These are phyloP conservation scores for Isatis lusitanica DNA, from an alignment of 441 rosid species.

Conservation along the genomic window DNA sequence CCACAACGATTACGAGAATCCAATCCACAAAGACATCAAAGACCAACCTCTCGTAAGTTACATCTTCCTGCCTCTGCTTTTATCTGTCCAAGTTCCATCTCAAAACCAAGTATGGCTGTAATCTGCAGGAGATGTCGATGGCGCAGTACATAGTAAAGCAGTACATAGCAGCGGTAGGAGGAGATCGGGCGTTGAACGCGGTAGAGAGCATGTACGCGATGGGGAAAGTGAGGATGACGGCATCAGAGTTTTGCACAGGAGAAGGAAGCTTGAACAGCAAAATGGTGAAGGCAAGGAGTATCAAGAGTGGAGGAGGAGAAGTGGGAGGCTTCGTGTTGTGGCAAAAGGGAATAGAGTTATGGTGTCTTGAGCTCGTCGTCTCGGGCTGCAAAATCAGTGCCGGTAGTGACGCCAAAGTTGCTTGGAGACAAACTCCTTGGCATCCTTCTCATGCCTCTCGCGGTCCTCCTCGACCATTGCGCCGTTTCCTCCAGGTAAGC, in stretches of 20 bases:
- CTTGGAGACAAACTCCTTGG: constrained; percentile 99
- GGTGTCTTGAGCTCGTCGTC: constrained; percentile 90
- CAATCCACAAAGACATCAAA: constrained; percentile 45
- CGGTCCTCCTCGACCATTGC: constrained; percentile 89
- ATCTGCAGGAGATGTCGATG: constrained; percentile 72
- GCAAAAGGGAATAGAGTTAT: constrained; percentile 84
- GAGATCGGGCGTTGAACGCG: constrained; percentile 60
- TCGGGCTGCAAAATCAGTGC: constrained; percentile 91
- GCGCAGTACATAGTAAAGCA: constrained; percentile 91
- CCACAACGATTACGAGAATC: constrained; percentile 38
- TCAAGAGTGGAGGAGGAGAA: constrained; percentile 62
- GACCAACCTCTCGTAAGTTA: constrained; percentile 74
- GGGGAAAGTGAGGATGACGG: constrained; percentile 92
- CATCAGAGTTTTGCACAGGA: constrained; percentile 71
- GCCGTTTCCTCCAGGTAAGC: constrained; percentile 85
- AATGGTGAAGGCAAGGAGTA: constrained; percentile 47
- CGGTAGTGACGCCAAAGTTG: constrained; percentile 89
- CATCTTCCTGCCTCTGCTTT: neutral
- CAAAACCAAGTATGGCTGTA: neutral
- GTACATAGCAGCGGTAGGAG: constrained; percentile 83
- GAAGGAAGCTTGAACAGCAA: constrained; percentile 60
- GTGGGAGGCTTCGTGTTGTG: constrained; percentile 89
- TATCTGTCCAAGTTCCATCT: neutral
- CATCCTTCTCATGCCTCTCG: constrained; percentile 95
- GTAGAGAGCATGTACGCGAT: constrained; percentile 81